Evolutionary conservation across 164 flowering plant species (phyloP).

Genomic region (Chimonanthus praecox): DNA sequence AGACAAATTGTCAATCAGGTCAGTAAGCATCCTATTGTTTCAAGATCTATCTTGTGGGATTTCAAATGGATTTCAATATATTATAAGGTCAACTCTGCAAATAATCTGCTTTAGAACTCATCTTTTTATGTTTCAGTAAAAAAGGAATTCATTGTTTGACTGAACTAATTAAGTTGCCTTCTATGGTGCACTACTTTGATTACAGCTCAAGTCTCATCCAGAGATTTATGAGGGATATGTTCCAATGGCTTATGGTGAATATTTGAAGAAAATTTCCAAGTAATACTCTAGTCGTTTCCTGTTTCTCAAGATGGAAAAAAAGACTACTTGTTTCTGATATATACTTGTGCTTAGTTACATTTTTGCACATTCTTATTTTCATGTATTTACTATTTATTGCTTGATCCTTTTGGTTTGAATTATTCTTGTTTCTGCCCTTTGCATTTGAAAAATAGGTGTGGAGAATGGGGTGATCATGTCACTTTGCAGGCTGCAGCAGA

Average conservation of each 20-base stretch:
- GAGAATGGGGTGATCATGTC: slow-evolving; percentile 98
- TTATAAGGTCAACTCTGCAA: neutral
- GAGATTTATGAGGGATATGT: slow-evolving; percentile 81
- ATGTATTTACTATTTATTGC: neutral
- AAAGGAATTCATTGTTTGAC: neutral
- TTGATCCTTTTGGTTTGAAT: neutral
- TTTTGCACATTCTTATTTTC: neutral
- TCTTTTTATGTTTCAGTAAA: neutral
- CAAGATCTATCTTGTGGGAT: neutral
- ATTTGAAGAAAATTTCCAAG: slow-evolving; percentile 82
- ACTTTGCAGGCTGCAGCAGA: slow-evolving; percentile 93
- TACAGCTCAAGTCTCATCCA: slow-evolving; percentile 57
- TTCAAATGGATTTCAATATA: neutral
- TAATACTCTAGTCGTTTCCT: slow-evolving; percentile 18
- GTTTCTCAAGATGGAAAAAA: neutral
- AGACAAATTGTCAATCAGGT: slow-evolving; percentile 75
- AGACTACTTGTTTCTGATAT: too few species aligned
- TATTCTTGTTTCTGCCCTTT: slow-evolving; percentile 8
- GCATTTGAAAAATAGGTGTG: slow-evolving; percentile 43
- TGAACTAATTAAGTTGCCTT: neutral
- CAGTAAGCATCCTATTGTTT: slow-evolving; percentile 5
- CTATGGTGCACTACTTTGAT: neutral
- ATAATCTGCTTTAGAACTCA: neutral
- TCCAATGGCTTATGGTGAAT: slow-evolving; percentile 77
- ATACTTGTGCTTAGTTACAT: neutral